These are phyloP conservation scores for Candida dubliniensis DNA, from an alignment of 1,139 yeast genomes.

Conservation along the genomic window DNA sequence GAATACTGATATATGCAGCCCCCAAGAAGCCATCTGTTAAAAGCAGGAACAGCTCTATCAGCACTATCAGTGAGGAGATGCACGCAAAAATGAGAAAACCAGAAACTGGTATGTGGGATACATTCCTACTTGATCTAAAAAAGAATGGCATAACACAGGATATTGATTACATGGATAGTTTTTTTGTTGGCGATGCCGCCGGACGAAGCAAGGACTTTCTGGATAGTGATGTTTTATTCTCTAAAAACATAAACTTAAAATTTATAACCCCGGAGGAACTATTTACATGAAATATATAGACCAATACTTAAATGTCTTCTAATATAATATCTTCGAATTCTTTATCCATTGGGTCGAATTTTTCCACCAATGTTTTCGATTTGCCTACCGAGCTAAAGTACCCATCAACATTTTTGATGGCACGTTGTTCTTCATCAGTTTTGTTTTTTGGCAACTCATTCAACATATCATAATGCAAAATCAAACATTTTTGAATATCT, in stretches of 20 bases:
- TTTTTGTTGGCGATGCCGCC: slow-evolving; percentile 96
- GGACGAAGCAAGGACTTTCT: slow-evolving; percentile 77
- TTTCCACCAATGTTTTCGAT: slow-evolving; percentile 23
- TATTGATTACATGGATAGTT: slow-evolving; percentile 46
- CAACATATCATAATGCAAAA: slow-evolving; percentile 32
- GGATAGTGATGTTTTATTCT: slow-evolving; percentile 74
- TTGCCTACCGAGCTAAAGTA: slow-evolving; percentile 63
- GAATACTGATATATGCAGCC: slow-evolving; percentile 61
- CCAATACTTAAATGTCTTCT: slow-evolving; percentile 20
- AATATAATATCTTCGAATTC: slow-evolving; percentile 25
- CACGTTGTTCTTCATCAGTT: slow-evolving; percentile 30
- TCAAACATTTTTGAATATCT: slow-evolving; percentile 41
- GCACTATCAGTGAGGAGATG: slow-evolving; percentile 27
- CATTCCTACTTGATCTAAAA: slow-evolving; percentile 23
- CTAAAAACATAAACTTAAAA: slow-evolving; percentile 49
- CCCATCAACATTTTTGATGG: slow-evolving; percentile 45
- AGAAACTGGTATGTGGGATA: slow-evolving; percentile 65
- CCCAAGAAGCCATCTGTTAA: slow-evolving; percentile 46
- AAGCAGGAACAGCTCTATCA: slow-evolving; percentile 9
- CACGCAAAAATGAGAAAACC: slow-evolving; percentile 70
- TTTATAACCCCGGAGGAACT: slow-evolving; percentile 74
- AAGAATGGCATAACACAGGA: slow-evolving; percentile 14
- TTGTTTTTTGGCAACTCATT: slow-evolving; percentile 24
- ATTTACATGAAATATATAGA: slow-evolving; percentile 14
- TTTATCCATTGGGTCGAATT: slow-evolving; percentile 25